Percentiles rank a stretch among this genome's conserved stretches.
These are phyloP conservation scores for Tilletia walkeri DNA, from an alignment of 1,284 basidiomycete genomes.

Conservation along the genomic window DNA sequence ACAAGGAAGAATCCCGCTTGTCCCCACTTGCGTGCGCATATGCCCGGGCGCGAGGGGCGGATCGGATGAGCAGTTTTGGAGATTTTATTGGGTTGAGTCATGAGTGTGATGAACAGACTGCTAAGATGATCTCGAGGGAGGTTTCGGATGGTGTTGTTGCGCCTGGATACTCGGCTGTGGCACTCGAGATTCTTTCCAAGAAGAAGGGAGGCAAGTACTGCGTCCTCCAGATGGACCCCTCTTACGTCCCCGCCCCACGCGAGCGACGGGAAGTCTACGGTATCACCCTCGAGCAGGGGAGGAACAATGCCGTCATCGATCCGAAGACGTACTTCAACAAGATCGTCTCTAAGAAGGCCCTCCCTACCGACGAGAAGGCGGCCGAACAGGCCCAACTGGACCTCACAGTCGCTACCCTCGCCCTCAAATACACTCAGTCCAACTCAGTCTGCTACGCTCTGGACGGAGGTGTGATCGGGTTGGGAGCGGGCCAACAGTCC, in stretches of 20 bases:
- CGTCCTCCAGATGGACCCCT: conserved; percentile 65
- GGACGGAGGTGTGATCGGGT: conserved; percentile 87
- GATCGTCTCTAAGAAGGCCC: conserved; percentile 80
- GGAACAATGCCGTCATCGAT: conserved; percentile 89
- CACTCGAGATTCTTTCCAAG: conserved; percentile 84
- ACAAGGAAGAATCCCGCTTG: conserved; percentile 62
- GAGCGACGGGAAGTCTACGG: conserved; percentile 97
- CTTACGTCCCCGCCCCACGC: conserved; percentile 54
- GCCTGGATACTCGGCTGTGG: conserved; percentile 83
- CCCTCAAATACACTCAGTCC: conserved; percentile 98
- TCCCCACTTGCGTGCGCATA: conserved; percentile 90
- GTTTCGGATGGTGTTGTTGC: conserved; percentile 98
- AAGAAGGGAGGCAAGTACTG: conserved; percentile 99
- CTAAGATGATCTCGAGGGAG: conserved; percentile 92
- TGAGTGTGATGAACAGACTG: conserved; percentile 87
- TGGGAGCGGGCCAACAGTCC: conserved; percentile 96
- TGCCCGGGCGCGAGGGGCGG: conserved; percentile 92
- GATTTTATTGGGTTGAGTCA: conserved; percentile 96
- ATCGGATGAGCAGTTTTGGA: conserved; percentile 98
- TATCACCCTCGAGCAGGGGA: conserved; percentile 81
- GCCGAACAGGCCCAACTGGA: conserved; percentile 46
- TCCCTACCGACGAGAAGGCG: conserved; percentile 55
- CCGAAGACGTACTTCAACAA: conserved; percentile 73
- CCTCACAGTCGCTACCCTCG: conserved; percentile 71
- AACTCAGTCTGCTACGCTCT: conserved; percentile 97